Percentiles rank a stretch among this genome's conserved stretches.
These are phyloP conservation scores for Seiridium cupressi DNA, from an alignment of 2,329 filamentous ascomycete genomes.

Conservation along the genomic window DNA sequence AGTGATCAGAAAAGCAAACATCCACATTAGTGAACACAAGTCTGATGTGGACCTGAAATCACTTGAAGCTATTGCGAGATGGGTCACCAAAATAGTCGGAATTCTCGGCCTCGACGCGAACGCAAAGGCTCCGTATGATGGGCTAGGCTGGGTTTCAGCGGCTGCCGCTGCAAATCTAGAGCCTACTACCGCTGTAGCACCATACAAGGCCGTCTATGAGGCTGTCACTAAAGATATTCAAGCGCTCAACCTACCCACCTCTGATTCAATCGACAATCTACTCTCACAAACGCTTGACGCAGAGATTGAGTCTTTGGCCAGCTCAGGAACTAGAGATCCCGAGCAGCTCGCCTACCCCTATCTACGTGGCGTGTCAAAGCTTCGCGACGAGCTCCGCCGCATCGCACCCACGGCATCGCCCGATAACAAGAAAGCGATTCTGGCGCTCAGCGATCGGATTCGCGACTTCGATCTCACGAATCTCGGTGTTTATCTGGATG, in stretches of 20 bases:
- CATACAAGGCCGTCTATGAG: slow-evolving; percentile 44
- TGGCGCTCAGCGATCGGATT: slow-evolving; percentile 75
- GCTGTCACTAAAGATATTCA: slow-evolving; percentile 45
- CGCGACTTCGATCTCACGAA: slow-evolving; percentile 80
- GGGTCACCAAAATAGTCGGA: slow-evolving; percentile 79
- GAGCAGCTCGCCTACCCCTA: slow-evolving; percentile 55
- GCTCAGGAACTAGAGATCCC: slow-evolving; percentile 46
- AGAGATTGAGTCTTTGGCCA: slow-evolving; percentile 46
- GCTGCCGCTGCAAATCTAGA: slow-evolving; percentile 36
- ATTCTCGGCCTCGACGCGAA: slow-evolving; percentile 78
- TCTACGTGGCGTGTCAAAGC: slow-evolving; percentile 50
- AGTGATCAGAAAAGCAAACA: slow-evolving; percentile 76
- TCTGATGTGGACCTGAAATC: slow-evolving; percentile 42
- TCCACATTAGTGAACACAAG: slow-evolving; percentile 48
- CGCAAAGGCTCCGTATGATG: slow-evolving; percentile 51
- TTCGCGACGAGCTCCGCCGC: slow-evolving; percentile 61
- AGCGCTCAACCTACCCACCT: slow-evolving; percentile 44
- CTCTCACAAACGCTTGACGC: slow-evolving; percentile 40
- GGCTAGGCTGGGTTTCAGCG: slow-evolving; percentile 53
- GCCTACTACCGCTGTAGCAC: slow-evolving; percentile 43
- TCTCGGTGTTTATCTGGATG: slow-evolving; percentile 84
- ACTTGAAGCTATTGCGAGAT: slow-evolving; percentile 63
- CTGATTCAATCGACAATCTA: slow-evolving; percentile 40
- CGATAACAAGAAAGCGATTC: slow-evolving; percentile 66
- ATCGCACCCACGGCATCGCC: slow-evolving; percentile 46